Conservation (phyloP, 768 basidiomycete species). For the Rhizopogon vesiculosus region DNA sequence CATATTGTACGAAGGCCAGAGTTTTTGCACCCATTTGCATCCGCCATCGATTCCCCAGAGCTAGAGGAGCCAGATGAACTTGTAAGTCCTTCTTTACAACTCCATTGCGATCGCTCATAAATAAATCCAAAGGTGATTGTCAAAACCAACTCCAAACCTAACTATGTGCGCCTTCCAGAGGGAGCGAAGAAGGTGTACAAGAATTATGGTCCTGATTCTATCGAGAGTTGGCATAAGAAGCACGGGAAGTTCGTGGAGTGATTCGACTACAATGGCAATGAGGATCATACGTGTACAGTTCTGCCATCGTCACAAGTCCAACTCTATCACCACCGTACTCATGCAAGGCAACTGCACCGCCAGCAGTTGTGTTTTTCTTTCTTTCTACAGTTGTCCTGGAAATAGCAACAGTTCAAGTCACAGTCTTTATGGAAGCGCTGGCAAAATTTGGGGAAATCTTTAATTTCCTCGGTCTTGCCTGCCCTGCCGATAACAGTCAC, state of each 20-base stretch:
- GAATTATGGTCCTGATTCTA: slow-evolving; percentile 37
- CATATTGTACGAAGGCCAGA: slow-evolving; percentile 44
- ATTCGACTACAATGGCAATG: background rate
- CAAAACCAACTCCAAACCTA: slow-evolving; percentile 46
- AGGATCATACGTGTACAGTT: too few species aligned
- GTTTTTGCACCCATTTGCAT: slow-evolving; percentile 62
- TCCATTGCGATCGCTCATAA: background rate
- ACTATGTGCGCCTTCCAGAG: slow-evolving; percentile 59
- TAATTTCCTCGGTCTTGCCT: too few species aligned
- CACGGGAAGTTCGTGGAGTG: slow-evolving; percentile 36
- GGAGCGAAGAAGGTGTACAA: slow-evolving; percentile 46
- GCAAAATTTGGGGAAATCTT: too few species aligned
- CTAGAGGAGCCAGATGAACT: slow-evolving; percentile 45
- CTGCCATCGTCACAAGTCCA: too few species aligned
- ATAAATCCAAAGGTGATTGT: slow-evolving; percentile 36
- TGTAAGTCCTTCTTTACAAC: slow-evolving; percentile 29
- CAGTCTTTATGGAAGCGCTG: too few species aligned
- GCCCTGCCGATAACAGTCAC: too few species aligned
- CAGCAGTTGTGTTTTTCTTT: too few species aligned
- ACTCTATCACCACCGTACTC: too few species aligned
- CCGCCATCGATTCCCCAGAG: slow-evolving; percentile 59
- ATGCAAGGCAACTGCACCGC: too few species aligned
- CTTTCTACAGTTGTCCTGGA: too few species aligned
- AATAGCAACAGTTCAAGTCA: too few species aligned
- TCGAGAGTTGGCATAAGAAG: slow-evolving; percentile 61